Percentiles rank a stretch among this genome's conserved stretches.
Conservation (phyloP, 2,329 filamentous ascomycete genomes). For the Trichoderma endophyticum region DNA sequence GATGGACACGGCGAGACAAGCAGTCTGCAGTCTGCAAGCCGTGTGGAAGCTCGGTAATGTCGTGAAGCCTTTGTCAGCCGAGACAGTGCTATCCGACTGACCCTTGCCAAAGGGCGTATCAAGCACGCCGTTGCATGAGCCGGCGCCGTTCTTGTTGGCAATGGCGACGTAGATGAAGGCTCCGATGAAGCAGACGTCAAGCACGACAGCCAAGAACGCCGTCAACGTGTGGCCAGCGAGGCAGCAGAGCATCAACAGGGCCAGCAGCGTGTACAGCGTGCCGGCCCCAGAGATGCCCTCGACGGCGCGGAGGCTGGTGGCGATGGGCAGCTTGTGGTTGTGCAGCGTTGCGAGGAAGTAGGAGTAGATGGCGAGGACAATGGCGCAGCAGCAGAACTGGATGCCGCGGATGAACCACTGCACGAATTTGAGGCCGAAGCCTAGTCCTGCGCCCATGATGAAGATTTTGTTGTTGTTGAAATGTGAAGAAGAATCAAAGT, state of each 20-base stretch:
- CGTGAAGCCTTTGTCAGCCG: conserved; percentile 47
- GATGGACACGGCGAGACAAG: conserved; percentile 73
- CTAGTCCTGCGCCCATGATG: conserved; percentile 32
- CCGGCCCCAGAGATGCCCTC: conserved; percentile 74
- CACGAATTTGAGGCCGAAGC: conserved; percentile 60
- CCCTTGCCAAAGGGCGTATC: conserved; percentile 68
- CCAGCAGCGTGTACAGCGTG: conserved; percentile 69
- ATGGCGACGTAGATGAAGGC: conserved; percentile 80
- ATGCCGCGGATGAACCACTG: conserved; percentile 72
- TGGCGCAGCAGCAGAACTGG: conserved; percentile 67
- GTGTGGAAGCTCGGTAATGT: conserved; percentile 45
- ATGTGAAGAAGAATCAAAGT: background rate
- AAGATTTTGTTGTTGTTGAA: background rate
- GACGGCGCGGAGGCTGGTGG: conserved; percentile 66
- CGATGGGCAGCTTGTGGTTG: conserved; percentile 61
- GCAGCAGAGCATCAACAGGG: conserved; percentile 73
- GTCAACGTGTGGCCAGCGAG: conserved; percentile 72
- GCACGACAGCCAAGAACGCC: conserved; percentile 66
- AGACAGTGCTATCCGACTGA: conserved; percentile 47
- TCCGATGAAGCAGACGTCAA: conserved; percentile 74
- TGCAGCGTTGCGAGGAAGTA: conserved; percentile 78
- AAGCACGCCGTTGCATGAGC: conserved; percentile 59
- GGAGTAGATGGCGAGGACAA: conserved; percentile 75
- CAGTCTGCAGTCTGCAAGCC: conserved; percentile 74
- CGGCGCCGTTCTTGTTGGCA: conserved; percentile 66